These are phyloP conservation scores for Malus fusca DNA, from an alignment of 306 rosid species.

Conservation along the genomic window DNA sequence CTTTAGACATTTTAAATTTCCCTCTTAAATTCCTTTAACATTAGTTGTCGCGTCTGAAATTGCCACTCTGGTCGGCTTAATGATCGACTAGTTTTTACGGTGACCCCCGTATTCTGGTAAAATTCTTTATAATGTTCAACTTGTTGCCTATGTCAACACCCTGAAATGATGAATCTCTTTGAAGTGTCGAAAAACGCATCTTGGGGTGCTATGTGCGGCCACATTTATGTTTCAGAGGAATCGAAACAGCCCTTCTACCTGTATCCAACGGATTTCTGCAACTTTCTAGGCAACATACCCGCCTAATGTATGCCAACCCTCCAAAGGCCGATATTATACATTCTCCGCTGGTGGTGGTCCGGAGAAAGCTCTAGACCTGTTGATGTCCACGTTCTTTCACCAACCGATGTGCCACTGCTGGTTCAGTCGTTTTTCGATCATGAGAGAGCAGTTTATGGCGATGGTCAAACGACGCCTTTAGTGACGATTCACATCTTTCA, in stretches of 20 bases:
- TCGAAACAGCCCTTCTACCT: conserved; percentile 27
- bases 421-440: background rate
- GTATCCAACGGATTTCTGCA: conserved; percentile 32
- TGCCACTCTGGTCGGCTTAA: no score
- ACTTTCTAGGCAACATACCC: background rate
- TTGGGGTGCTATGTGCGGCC: no score
- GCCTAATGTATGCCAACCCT: conserved; percentile 57
- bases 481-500: conserved; percentile 32
- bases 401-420: background rate
- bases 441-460: conserved; percentile 41
- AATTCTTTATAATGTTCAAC: no score
- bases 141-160: no score
- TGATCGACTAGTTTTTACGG: no score
- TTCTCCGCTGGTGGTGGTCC: background rate
- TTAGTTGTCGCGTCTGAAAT: background rate
- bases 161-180: no score
- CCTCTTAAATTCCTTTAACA: no score
- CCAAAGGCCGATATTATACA: background rate
- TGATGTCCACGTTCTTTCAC: conserved; percentile 3
- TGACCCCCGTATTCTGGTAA: no score
- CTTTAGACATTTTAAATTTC: background rate
- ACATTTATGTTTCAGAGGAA: background rate
- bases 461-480: conserved; percentile 42
- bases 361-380: conserved; percentile 29
- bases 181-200: no score